These are phyloP conservation scores for Eucalyptus leucophloia DNA, from an alignment of 345 rosid species.

Conservation along the genomic window DNA sequence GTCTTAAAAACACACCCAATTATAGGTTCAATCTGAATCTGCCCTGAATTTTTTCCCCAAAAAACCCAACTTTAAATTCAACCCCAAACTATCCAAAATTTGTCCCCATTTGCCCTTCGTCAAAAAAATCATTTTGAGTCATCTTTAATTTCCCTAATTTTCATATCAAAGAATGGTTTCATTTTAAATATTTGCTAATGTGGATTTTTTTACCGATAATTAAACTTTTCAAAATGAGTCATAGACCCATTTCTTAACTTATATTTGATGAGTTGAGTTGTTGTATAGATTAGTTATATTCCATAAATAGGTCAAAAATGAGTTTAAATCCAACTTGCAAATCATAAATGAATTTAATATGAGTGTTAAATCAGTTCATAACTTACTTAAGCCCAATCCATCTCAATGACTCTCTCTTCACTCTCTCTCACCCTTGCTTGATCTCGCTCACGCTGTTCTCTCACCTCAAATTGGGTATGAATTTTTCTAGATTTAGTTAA, in stretches of 20 bases:
- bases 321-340: too few relatives aligned
- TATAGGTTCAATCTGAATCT: not conserved
- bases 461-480: too few relatives aligned
- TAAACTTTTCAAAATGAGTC: too few relatives aligned
- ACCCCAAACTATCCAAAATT: not conserved
- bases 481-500: too few relatives aligned
- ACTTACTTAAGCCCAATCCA: too few relatives aligned
- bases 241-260: too few relatives aligned
- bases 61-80: not conserved
- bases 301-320: rapidly evolving
- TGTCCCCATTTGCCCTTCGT: not conserved
- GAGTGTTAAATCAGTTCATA: rapidly evolving
- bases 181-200: not conserved
- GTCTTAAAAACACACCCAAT: not conserved
- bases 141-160: not conserved
- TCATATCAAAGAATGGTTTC: not conserved
- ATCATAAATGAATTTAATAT: too few relatives aligned
- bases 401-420: rapidly evolving
- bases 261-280: too few relatives aligned
- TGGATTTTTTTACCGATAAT: not conserved
- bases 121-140: not conserved
- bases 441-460: too few relatives aligned
- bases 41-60: rapidly evolving
- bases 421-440: too few relatives aligned
- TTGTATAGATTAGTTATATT: too few relatives aligned